Evolutionary conservation across 208 protist species (phyloP).

Genomic region (Leishmania guyanensis): DNA sequence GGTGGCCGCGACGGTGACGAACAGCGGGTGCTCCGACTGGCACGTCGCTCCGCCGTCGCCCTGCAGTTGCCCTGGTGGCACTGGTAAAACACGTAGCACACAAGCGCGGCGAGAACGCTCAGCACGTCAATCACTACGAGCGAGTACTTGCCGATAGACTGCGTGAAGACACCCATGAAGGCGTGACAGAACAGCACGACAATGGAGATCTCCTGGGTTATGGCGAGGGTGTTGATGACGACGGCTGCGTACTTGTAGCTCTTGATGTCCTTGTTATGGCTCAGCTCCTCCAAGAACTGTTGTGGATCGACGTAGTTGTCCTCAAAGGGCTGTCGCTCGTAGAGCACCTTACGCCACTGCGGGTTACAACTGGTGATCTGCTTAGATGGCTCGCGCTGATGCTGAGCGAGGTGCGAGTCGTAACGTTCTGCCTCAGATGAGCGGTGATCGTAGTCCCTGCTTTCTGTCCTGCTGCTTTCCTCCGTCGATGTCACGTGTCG

Average conservation of each 20-base stretch:
- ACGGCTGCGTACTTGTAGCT: conserved; percentile 79
- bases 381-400: conserved; percentile 12
- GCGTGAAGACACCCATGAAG: conserved; percentile 63
- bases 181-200: conserved; percentile 84
- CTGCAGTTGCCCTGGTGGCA: conserved; percentile 24
- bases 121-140: conserved; percentile 68
- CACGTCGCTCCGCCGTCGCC: conserved; percentile 20
- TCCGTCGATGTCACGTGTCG: conserved; percentile 5
- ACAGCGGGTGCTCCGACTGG: conserved; percentile 25
- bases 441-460: background rate
- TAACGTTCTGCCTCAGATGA: background rate
- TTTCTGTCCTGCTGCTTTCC: background rate
- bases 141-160: conserved; percentile 34
- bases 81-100: conserved; percentile 32
- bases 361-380: conserved; percentile 1
- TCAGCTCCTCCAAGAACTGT: conserved; percentile 82
- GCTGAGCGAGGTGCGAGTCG: background rate
- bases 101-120: conserved; percentile 24
- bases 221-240: conserved; percentile 78
- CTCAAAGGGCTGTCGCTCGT: conserved; percentile 85
- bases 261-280: conserved; percentile 78
- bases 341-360: conserved; percentile 83
- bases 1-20: conserved; percentile 13
- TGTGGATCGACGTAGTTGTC: conserved; percentile 90
- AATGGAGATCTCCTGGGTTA: conserved; percentile 88